Evolutionary conservation across 495 filamentous ascomycete species (phyloP).

Genomic region (Coniosporium apollinis): DNA sequence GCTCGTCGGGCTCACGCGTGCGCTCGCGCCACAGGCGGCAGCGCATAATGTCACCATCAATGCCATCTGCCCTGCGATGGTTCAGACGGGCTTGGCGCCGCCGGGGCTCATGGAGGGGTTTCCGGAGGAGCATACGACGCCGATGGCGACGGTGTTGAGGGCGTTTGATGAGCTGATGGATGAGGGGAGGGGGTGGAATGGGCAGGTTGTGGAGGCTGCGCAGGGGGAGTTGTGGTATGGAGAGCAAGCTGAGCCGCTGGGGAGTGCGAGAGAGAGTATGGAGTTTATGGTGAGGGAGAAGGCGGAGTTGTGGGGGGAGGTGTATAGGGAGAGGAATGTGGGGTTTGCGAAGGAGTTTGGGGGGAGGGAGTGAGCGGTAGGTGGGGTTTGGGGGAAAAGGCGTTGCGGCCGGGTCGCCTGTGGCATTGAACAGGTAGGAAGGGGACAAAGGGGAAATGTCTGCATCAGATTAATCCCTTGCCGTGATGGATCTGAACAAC

Average conservation of each 20-base stretch:
- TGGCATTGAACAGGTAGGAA: too few species aligned
- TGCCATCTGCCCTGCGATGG: constrained; percentile 24
- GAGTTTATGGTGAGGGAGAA: constrained; percentile 2
- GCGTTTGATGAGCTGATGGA: constrained; percentile 11
- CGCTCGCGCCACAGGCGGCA: constrained; percentile 12
- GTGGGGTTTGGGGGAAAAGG: too few species aligned
- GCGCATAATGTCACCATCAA: constrained; percentile 26
- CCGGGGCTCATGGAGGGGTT: constrained; percentile 19
- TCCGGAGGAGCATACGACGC: constrained; percentile 26
- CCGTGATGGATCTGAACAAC: too few species aligned
- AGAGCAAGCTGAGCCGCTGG: constrained; percentile 1
- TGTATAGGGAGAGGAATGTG: constrained; percentile 10
- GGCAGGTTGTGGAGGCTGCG: constrained; percentile 11
- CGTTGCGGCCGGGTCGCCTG: too few species aligned
- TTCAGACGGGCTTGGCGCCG: constrained; percentile 23
- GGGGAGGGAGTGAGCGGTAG: constrained; percentile 3
- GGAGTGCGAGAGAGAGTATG: not conserved
- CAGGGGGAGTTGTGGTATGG: constrained; percentile 7
- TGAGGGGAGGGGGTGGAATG: constrained; percentile 3
- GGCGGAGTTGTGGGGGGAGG: constrained; percentile 5
- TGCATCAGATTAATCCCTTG: too few species aligned
- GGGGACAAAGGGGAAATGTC: too few species aligned
- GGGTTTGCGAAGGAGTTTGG: constrained; percentile 10
- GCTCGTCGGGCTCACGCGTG: constrained; percentile 22
- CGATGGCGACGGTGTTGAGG: constrained; percentile 22